Conservation (phyloP, 805 yeast species). For the Pichia eremophila region DNA sequence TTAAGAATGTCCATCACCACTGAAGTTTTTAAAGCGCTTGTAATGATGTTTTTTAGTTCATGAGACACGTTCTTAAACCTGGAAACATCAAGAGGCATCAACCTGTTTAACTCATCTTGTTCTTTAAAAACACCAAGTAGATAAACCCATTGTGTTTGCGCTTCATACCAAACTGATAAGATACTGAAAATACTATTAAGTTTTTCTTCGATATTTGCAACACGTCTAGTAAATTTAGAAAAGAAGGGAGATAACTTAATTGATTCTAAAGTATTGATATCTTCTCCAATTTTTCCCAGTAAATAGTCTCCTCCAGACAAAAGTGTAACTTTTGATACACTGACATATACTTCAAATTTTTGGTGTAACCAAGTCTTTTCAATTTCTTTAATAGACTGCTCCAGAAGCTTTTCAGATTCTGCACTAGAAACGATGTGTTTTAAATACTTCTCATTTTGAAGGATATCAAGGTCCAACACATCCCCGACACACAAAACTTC, state of each 20-base stretch:
- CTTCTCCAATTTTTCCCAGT: conserved; percentile 49
- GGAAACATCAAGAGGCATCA: conserved; percentile 61
- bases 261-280: conserved; percentile 51
- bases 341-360: conserved; percentile 45
- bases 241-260: conserved; percentile 65
- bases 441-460: conserved; percentile 35
- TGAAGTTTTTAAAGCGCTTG: conserved; percentile 38
- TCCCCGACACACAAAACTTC: conserved; percentile 40
- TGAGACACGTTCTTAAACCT: conserved; percentile 55
- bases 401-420: conserved; percentile 59
- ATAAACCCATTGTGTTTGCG: conserved; percentile 84
- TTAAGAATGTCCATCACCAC: conserved; percentile 46
- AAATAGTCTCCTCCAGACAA: conserved; percentile 61
- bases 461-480: conserved; percentile 50
- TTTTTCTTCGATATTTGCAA: conserved; percentile 43
- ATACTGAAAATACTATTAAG: conserved; percentile 42
- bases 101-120: conserved; percentile 45
- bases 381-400: conserved; percentile 43
- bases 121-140: conserved; percentile 67
- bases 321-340: conserved; percentile 41
- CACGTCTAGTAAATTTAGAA: conserved; percentile 49
- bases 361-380: conserved; percentile 45
- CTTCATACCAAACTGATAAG: conserved; percentile 69
- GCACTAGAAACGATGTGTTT: conserved; percentile 51
- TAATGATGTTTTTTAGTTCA: conserved; percentile 48